phyloP scores from a whole-genome alignment of 179 eudicot species.

The Sideroxylon spinosum region DNA sequence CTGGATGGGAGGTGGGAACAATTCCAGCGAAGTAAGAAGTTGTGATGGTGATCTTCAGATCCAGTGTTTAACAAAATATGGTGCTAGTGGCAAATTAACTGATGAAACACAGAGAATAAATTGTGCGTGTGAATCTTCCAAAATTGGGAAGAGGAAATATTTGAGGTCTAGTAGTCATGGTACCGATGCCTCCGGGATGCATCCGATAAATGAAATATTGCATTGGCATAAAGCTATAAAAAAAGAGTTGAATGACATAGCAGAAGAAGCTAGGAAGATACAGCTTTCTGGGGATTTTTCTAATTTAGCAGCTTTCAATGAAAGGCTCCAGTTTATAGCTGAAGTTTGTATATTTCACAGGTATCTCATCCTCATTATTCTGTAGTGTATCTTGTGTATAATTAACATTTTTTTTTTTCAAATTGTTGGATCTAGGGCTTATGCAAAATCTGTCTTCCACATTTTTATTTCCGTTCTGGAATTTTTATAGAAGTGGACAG shows the following conservation, averaged over 20 bases:
- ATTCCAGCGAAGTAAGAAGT: conserved; percentile 24
- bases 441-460: background rate
- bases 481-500: background rate
- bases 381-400: background rate
- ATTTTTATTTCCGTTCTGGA: background rate
- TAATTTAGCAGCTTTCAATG: conserved; percentile 66
- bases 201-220: conserved; percentile 79
- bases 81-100: conserved; percentile 26
- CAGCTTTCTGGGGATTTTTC: conserved; percentile 66
- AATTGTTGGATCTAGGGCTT: background rate
- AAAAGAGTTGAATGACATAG: conserved; percentile 73
- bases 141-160: conserved; percentile 45
- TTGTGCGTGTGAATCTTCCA: conserved; percentile 57
- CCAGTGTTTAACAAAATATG: conserved; percentile 27
- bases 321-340: conserved; percentile 86
- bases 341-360: conserved; percentile 98
- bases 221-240: conserved; percentile 86
- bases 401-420: background rate
- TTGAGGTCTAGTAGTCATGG: conserved; percentile 26
- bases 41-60: conserved; percentile 37
- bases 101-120: conserved; percentile 30
- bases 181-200: conserved; percentile 28
- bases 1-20: conserved; percentile 80
- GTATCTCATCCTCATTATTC: conserved; percentile 24
- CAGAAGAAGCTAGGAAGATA: conserved; percentile 75